Evolutionary conservation across 345 rosid species (phyloP).

Genomic region (Murraya paniculata): DNA sequence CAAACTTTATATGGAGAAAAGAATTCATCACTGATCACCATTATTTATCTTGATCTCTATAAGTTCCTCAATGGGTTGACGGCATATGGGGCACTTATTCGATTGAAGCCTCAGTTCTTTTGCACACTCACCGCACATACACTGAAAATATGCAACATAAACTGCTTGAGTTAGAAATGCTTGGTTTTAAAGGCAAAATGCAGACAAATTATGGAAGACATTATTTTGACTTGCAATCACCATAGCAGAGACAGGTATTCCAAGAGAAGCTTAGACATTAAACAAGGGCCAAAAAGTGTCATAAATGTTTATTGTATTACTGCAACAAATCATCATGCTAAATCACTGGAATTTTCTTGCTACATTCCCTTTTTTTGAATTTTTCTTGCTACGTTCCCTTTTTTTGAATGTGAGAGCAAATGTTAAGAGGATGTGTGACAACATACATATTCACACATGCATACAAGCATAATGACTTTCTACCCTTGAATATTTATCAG

Average conservation of each 20-base stretch:
- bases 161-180: conserved; percentile 7
- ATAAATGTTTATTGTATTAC: background rate
- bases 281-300: background rate
- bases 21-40: conserved; percentile 36
- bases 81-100: conserved; percentile 89
- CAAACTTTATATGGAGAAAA: conserved; percentile 27
- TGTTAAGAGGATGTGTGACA: background rate
- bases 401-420: background rate
- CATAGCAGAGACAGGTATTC: background rate
- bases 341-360: background rate
- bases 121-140: conserved; percentile 83
- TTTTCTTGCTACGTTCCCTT: background rate
- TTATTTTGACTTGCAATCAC: background rate
- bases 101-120: conserved; percentile 75
- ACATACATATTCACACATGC: background rate
- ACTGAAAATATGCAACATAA: conserved; percentile 42
- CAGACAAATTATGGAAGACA: background rate
- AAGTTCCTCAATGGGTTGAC: conserved; percentile 72
- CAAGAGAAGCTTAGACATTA: background rate
- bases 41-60: conserved; percentile 72
- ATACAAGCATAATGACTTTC: background rate
- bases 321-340: background rate
- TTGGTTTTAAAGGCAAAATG: background rate
- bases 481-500: background rate
- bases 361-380: no score